These are phyloP conservation scores for Tardiomyces blankii DNA, from an alignment of 1,139 yeast species.

Conservation along the genomic window DNA sequence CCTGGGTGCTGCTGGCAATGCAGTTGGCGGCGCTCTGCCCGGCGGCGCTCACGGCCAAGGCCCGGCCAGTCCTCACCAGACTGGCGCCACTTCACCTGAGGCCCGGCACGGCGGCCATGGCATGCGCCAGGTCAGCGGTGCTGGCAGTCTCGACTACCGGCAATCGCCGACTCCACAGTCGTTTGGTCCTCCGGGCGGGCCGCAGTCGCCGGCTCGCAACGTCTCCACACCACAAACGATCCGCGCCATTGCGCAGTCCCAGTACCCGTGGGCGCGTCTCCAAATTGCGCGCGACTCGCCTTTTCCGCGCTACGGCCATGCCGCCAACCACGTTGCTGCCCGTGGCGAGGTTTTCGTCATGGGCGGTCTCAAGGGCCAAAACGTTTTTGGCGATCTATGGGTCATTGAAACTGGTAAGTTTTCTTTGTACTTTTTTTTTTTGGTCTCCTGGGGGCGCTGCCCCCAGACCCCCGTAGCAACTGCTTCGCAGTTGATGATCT, in stretches of 20 bases:
- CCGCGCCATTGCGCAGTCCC: neutral
- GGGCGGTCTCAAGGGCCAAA: conserved; percentile 92
- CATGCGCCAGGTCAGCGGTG: neutral
- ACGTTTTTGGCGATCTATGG: conserved; percentile 96
- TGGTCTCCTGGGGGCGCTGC: too few relatives aligned
- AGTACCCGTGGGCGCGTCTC: conserved; percentile 65
- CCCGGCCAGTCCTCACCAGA: neutral
- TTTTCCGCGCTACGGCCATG: conserved; percentile 90
- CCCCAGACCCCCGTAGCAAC: too few relatives aligned
- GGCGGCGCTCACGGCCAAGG: neutral
- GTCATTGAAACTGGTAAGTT: conserved; percentile 28
- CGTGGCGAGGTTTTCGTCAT: conserved; percentile 71
- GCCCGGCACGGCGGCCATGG: neutral
- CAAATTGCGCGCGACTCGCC: conserved; percentile 63
- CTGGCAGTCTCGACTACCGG: neutral
- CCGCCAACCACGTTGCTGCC: conserved; percentile 68
- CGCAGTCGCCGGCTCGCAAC: neutral
- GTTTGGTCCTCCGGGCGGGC: neutral
- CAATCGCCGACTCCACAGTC: neutral
- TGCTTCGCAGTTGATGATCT: too few relatives aligned
- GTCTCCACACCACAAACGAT: neutral
- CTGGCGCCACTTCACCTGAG: neutral
- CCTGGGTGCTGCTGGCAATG: too few relatives aligned
- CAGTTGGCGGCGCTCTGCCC: neutral
- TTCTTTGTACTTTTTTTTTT: too few relatives aligned